A percentile compares a stretch with the other conserved stretches of the same genome.
Conservation (phyloP, 2,329 filamentous ascomycete genomes). For the Lachnellula willkommii region DNA sequence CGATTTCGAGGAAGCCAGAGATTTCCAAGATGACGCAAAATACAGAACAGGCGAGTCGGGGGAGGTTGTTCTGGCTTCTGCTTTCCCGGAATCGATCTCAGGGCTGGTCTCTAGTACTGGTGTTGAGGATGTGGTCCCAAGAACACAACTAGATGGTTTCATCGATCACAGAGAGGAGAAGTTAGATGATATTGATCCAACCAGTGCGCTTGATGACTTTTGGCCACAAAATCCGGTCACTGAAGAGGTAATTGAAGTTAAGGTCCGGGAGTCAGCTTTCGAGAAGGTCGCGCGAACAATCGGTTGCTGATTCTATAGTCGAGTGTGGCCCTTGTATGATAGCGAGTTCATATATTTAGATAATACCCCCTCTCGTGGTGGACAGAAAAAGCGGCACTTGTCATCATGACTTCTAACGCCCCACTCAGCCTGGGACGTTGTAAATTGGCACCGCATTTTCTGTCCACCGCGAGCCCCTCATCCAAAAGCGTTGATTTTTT, state of each 20-base stretch:
- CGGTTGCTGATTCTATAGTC: too few relatives aligned
- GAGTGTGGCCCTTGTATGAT: too few relatives aligned
- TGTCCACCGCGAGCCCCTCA: too few relatives aligned
- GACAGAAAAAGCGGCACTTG: too few relatives aligned
- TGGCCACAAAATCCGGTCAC: background rate
- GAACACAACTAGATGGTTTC: slow-evolving; percentile 21
- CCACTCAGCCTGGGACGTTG: too few relatives aligned
- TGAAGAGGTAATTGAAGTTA: background rate
- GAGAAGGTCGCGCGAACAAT: background rate
- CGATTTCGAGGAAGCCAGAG: slow-evolving; percentile 10
- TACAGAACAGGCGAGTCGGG: slow-evolving; percentile 9
- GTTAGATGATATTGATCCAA: background rate
- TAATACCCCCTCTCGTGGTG: too few relatives aligned
- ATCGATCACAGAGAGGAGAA: slow-evolving; percentile 2
- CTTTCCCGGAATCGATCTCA: slow-evolving; percentile 3
- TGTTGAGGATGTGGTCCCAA: slow-evolving; percentile 25
- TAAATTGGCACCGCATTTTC: too few relatives aligned
- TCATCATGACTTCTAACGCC: too few relatives aligned
- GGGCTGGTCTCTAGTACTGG: slow-evolving; percentile 14
- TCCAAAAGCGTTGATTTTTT: too few relatives aligned
- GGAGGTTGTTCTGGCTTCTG: slow-evolving; percentile 14
- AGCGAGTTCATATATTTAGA: too few relatives aligned
- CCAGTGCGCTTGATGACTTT: background rate
- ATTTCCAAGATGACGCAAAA: slow-evolving; percentile 5
- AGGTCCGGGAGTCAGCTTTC: background rate